Conservation (phyloP, 192 early-diverging fungal species). For the Helicostylum pulchrum region DNA sequence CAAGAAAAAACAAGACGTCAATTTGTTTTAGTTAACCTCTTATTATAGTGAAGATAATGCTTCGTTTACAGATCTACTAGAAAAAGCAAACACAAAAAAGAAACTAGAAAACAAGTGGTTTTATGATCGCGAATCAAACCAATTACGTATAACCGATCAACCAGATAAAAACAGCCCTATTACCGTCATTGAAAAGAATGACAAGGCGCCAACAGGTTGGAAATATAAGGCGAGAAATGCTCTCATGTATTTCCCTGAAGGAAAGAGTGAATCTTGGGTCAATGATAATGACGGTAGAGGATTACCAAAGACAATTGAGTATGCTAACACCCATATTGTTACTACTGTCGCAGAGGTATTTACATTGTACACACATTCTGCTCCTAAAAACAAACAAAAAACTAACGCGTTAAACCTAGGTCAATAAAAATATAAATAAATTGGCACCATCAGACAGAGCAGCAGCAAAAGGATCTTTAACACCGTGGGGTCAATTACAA, state of each 20-base stretch:
- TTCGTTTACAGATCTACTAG: conserved; percentile 64
- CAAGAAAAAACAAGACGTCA: too few relatives aligned
- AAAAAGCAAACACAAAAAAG: conserved; percentile 56
- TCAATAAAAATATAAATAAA: background rate
- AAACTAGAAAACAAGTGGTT: conserved; percentile 63
- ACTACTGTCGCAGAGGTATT: background rate
- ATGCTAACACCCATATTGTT: conserved; percentile 57
- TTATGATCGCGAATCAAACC: conserved; percentile 59
- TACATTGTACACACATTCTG: too few relatives aligned
- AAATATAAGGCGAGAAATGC: conserved; percentile 67
- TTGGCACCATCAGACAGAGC: conserved; percentile 12
- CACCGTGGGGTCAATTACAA: conserved; percentile 21
- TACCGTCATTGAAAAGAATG: conserved; percentile 22
- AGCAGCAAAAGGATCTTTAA: conserved; percentile 12
- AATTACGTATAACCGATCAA: conserved; percentile 23
- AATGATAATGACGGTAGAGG: conserved; percentile 38
- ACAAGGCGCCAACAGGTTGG: conserved; percentile 39
- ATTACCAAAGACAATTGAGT: conserved; percentile 59
- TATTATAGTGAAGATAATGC: conserved; percentile 82
- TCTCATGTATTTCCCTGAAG: conserved; percentile 73
- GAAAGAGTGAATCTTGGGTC: conserved; percentile 39
- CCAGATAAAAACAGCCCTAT: conserved; percentile 25
- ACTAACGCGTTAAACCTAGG: too few relatives aligned
- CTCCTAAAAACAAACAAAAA: too few relatives aligned
- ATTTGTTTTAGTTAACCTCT: too few relatives aligned